phyloP scores from a whole-genome alignment of 352 stramenopile species.

The Globisporangium recalcitrans region DNA sequence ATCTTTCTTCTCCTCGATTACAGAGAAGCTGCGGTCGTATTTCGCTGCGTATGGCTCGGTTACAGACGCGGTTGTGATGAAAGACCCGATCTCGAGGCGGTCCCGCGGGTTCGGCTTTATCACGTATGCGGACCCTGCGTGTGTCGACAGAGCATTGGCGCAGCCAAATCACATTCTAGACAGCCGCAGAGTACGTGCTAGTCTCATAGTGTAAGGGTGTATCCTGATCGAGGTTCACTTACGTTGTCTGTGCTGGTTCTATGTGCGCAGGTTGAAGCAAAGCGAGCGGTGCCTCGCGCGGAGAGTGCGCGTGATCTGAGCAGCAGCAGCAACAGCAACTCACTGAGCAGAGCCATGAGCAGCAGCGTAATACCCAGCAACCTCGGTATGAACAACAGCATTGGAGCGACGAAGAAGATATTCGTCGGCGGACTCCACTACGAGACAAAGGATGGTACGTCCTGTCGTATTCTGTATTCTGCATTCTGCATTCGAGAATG shows the following conservation, averaged over 20 bases:
- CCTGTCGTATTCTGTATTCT: not conserved
- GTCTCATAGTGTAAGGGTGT: not conserved
- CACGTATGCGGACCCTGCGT: slow-evolving; percentile 86
- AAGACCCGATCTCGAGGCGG: slow-evolving; percentile 88
- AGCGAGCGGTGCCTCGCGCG: slow-evolving; percentile 85
- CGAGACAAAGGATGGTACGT: slow-evolving; percentile 89
- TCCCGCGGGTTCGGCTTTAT: slow-evolving; percentile 93
- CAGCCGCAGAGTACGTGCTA: slow-evolving; percentile 61
- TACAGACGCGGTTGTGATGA: slow-evolving; percentile 92
- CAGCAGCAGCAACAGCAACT: slow-evolving; percentile 30
- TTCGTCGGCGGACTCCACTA: slow-evolving; percentile 92
- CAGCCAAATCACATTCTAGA: slow-evolving; percentile 90
- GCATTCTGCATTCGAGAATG: not conserved
- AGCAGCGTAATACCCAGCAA: slow-evolving; percentile 48
- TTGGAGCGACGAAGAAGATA: slow-evolving; percentile 89
- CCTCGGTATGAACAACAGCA: slow-evolving; percentile 30
- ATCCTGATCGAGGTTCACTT: not conserved
- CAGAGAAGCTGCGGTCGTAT: slow-evolving; percentile 88
- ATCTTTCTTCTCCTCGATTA: slow-evolving; percentile 6
- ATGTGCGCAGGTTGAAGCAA: slow-evolving; percentile 79
- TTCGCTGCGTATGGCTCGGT: slow-evolving; percentile 87
- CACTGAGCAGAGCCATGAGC: slow-evolving; percentile 45
- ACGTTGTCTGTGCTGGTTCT: not conserved
- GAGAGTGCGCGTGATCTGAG: slow-evolving; percentile 77
- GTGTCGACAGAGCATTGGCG: slow-evolving; percentile 86